These are phyloP conservation scores for Coniochaeta sp. DNA, from an alignment of 2,329 filamentous ascomycete genomes.

Conservation along the genomic window DNA sequence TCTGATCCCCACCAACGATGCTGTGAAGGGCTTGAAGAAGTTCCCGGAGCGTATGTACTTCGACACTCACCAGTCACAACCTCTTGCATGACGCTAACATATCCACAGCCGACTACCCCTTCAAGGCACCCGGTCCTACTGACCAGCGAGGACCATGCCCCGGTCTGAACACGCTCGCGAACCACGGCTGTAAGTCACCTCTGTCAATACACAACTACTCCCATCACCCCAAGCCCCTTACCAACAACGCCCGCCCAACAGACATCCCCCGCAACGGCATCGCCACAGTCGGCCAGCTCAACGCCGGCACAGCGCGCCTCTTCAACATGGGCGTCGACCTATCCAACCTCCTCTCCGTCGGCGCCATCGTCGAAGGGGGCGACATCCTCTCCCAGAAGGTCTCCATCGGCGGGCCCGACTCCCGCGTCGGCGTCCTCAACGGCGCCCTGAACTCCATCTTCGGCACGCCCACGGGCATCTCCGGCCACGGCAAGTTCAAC, in stretches of 20 bases:
- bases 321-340: constrained; percentile 11
- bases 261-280: constrained; percentile 6
- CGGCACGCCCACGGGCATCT: constrained; percentile 9
- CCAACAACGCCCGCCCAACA: too few relatives aligned
- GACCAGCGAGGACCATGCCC: background rate
- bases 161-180: background rate
- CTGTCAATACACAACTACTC: too few relatives aligned
- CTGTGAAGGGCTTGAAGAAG: background rate
- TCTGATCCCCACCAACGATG: background rate
- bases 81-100: background rate
- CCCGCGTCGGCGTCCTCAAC: constrained; percentile 8
- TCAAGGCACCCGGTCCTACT: background rate
- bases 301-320: constrained; percentile 7
- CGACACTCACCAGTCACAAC: too few relatives aligned
- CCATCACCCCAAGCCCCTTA: too few relatives aligned
- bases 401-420: constrained; percentile 10
- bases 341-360: constrained; percentile 5
- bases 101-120: background rate
- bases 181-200: background rate
- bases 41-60: background rate
- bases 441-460: constrained; percentile 9
- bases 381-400: constrained; percentile 9
- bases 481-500: constrained; percentile 11
- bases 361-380: constrained; percentile 7
- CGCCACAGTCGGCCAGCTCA: constrained; percentile 9